These are phyloP conservation scores for Suillus bovinus DNA, from an alignment of 768 basidiomycete genomes.

Conservation along the genomic window DNA sequence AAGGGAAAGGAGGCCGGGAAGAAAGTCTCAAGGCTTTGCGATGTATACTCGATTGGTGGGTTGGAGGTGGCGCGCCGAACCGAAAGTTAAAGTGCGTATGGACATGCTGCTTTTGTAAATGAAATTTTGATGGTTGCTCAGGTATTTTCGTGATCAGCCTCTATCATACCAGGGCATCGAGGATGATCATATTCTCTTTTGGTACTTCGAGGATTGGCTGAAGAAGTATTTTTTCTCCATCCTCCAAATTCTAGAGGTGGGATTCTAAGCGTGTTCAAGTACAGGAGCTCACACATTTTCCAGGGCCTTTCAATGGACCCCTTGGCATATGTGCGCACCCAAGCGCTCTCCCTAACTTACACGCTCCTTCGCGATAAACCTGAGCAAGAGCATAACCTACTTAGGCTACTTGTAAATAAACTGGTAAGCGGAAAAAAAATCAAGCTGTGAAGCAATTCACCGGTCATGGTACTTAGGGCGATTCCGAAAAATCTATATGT, in stretches of 20 bases:
- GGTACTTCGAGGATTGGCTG: slow-evolving; percentile 97
- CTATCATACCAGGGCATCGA: slow-evolving; percentile 60
- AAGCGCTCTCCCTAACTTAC: slow-evolving; percentile 75
- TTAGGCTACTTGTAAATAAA: slow-evolving; percentile 92
- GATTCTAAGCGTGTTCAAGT: slow-evolving; percentile 14
- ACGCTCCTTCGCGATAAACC: slow-evolving; percentile 86
- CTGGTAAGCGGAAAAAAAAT: slow-evolving; percentile 51
- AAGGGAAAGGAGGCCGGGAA: slow-evolving; percentile 87
- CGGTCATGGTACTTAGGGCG: slow-evolving; percentile 55
- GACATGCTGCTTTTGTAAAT: background rate
- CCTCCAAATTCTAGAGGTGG: slow-evolving; percentile 86
- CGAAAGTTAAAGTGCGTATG: slow-evolving; percentile 78
- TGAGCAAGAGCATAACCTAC: slow-evolving; percentile 96
- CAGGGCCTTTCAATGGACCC: slow-evolving; percentile 84
- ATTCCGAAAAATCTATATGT: slow-evolving; percentile 83
- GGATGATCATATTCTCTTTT: slow-evolving; percentile 73
- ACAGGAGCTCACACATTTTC: slow-evolving; percentile 7
- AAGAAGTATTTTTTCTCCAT: slow-evolving; percentile 96
- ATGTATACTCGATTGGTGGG: slow-evolving; percentile 97
- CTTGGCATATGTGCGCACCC: slow-evolving; percentile 84
- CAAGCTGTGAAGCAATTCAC: background rate
- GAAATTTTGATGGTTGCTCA: slow-evolving; percentile 27
- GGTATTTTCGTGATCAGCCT: slow-evolving; percentile 91
- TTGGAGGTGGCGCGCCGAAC: slow-evolving; percentile 86
- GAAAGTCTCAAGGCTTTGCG: slow-evolving; percentile 89